Evolutionary conservation across 179 eudicot genomes (phyloP).

Genomic region (Kewa caespitosa): DNA sequence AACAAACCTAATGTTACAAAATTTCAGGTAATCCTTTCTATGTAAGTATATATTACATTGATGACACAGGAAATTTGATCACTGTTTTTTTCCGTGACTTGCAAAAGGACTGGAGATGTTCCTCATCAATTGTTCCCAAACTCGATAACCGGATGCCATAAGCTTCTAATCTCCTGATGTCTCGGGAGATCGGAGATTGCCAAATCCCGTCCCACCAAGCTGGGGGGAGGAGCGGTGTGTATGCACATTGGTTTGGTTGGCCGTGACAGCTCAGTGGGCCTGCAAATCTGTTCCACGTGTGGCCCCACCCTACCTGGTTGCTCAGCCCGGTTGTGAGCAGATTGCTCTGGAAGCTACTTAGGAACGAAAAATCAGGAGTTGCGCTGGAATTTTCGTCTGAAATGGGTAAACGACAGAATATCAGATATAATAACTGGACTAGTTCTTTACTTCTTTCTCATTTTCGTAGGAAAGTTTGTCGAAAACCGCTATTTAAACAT

Average conservation of each 20-base stretch:
- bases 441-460: too few species aligned
- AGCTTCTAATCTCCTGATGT: conserved; percentile 56
- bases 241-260: conserved; percentile 76
- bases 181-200: conserved; percentile 90
- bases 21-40: not conserved
- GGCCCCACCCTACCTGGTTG: conserved; percentile 96
- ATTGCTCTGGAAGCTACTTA: conserved; percentile 71
- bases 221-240: conserved; percentile 84
- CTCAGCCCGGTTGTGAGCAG: conserved; percentile 56
- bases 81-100: conserved; percentile 39
- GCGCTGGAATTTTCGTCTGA: conserved; percentile 47
- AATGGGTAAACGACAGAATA: not conserved
- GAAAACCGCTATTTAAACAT: too few species aligned
- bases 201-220: conserved; percentile 99
- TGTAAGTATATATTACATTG: conserved; percentile 24
- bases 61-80: conserved; percentile 32
- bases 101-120: conserved; percentile 54
- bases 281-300: conserved; percentile 88
- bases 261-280: conserved; percentile 80
- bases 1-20: too few species aligned
- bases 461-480: too few species aligned
- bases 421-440: not conserved
- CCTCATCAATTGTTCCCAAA: conserved; percentile 68
- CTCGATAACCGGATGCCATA: conserved; percentile 69
- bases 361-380: conserved; percentile 49